Evolutionary conservation across 257 asterid species (phyloP).

Genomic region (Capsicum baccatum): DNA sequence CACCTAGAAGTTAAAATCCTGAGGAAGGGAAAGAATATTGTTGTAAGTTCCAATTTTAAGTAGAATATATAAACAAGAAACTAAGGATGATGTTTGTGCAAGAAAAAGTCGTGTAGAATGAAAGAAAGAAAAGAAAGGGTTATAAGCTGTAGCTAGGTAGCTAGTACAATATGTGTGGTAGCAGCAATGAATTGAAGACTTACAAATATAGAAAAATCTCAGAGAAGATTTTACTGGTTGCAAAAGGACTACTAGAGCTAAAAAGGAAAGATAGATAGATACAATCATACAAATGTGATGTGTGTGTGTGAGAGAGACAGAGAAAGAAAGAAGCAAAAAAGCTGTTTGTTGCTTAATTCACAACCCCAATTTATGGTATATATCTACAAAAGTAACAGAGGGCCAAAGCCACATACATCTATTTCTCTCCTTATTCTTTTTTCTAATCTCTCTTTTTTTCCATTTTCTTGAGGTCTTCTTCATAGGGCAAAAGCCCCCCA

Average conservation of each 20-base stretch:
- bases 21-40: neutral
- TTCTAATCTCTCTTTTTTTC: neutral
- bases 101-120: slow-evolving; percentile 19
- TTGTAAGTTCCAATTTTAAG: neutral
- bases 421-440: slow-evolving; percentile 39
- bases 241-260: slow-evolving; percentile 49
- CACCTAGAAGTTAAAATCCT: neutral
- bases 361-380: slow-evolving; percentile 39
- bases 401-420: neutral
- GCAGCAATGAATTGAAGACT: slow-evolving; percentile 41
- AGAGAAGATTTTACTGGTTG: slow-evolving; percentile 52
- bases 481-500: neutral
- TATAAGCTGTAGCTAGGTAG: neutral
- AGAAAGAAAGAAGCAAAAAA: neutral
- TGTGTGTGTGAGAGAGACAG: slow-evolving; percentile 24
- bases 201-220: slow-evolving; percentile 65
- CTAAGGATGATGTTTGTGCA: neutral
- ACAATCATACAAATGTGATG: slow-evolving; percentile 13
- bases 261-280: slow-evolving; percentile 49
- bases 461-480: slow-evolving; percentile 28
- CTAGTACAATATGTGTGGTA: neutral
- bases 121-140: neutral
- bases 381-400: slow-evolving; percentile 7
- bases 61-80: neutral
- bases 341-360: slow-evolving; percentile 42